Base-by-base conservation (phyloP, 192 early-diverging fungal genomes). In the Chytriomyces sp. region DNA sequence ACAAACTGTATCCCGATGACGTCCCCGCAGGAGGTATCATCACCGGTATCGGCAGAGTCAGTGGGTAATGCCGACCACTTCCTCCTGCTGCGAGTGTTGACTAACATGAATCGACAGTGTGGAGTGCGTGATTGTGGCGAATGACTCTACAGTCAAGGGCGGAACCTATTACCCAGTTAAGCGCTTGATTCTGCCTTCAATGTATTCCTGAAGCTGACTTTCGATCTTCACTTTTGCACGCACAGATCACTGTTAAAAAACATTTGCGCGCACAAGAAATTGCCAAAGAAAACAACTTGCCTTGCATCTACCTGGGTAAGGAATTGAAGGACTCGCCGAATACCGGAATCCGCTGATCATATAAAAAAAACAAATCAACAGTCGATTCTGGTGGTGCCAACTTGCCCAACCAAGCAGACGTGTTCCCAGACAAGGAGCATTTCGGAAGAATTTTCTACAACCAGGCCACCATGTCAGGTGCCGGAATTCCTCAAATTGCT, bases 381-480 rank as follows among this genome's bases (percentile, higher is more conserved):
- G 96, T 98, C 64, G 95, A 97, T 79, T 94, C 93, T 63, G 96
- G 97, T 48, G 97, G 97, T 79, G 97, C 96, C 47, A 97, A 97
- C 79, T 82, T 98, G 81, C 66, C 61, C 26, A 82, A 72, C 64
- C 95, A 98, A 82, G 91, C 94, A 50, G 96, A 98, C 48, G 97
- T 98, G 18, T 98, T 98, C 86, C 97, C 97, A 23, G 95, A 96
- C 79, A 90, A 93, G 75, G 84, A 87, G 43, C 84, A 86, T 61
- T 96, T 98, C 88, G 95, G 94, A 44, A 86, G 97, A 13, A 98
- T 98, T 64, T 98, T 98, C 77, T 98, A 89, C 84, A 98, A 98
- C 82, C 96, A 98, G 79, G 90, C 89, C 20, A 88, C 67, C 49
- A 66, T 89, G 67, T 89, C 87, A 8, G 79, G 78, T 50, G 80